Evolutionary conservation across 2,329 filamentous ascomycete species (phyloP).

Genomic region (Aspergillus sp.): DNA sequence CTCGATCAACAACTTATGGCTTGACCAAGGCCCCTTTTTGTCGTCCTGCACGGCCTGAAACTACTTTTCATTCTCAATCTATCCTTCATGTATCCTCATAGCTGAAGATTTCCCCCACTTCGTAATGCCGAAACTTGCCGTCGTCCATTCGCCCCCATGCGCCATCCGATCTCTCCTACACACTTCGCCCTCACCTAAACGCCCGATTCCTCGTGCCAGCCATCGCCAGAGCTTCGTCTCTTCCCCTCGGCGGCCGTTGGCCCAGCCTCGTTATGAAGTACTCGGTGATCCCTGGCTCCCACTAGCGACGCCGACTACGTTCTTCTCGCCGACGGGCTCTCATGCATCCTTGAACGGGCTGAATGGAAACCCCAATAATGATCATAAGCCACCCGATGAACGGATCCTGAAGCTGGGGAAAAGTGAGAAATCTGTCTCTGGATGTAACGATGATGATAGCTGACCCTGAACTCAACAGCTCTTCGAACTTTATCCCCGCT

Average conservation of each 20-base stretch:
- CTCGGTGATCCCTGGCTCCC: conserved; percentile 32
- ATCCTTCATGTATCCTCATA: background rate
- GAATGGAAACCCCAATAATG: conserved; percentile 17
- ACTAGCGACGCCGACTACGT: conserved; percentile 9
- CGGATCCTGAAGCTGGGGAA: conserved; percentile 59
- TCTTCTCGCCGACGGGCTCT: conserved; percentile 21
- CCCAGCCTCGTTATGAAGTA: conserved; percentile 32
- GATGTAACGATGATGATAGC: conserved; percentile 4
- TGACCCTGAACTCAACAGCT: conserved; percentile 34
- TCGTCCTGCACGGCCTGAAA: conserved; percentile 4
- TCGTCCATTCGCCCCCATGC: conserved; percentile 7
- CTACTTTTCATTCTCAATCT: background rate
- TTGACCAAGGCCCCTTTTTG: background rate
- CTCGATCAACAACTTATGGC: conserved; percentile 1
- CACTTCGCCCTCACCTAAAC: background rate
- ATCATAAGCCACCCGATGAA: conserved; percentile 52
- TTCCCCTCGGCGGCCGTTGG: conserved; percentile 25
- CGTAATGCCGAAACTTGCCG: conserved; percentile 25
- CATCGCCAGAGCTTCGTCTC: conserved; percentile 21
- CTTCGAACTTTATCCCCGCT: conserved; percentile 58
- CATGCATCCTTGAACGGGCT: conserved; percentile 18
- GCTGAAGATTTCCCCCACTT: background rate
- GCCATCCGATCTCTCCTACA: conserved; percentile 5
- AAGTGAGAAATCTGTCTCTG: conserved; percentile 39
- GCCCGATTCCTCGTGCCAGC: conserved; percentile 4